Evolutionary conservation across 768 basidiomycete genomes (phyloP), one percentile per base, ranked within the genome.

Genomic region (Russula earlei): DNA sequence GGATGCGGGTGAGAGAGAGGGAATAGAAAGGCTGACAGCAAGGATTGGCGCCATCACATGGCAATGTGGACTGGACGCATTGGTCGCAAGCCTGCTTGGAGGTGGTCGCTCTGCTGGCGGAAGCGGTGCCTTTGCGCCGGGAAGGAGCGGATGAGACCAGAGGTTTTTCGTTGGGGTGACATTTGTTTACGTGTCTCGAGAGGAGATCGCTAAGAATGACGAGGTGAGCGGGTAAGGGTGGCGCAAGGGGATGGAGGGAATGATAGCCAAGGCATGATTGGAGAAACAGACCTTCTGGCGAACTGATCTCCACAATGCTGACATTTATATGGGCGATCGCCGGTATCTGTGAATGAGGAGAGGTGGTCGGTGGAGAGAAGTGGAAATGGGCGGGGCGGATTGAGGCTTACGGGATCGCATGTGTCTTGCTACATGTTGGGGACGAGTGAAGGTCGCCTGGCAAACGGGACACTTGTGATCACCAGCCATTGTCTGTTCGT

Each of bases 381-480:
- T 57, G 57, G 42, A 42, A 17, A 40, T 36, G 45, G 59, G 48
- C 52, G 51, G 57, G 51, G 47, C 58, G 52, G 19, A 42, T 44
- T 59, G 60, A 43, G 55, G 83, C 87, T 72, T 73, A 91, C 87
- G 89, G 63, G 87, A 90, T 69, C 89, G 82, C 88, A 91, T 91
- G 70, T 91, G 90, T 48, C 89, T 74, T 0, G 87, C 87, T 45
- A 92, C 90, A 80, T 92, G 89, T 65, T 91, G 89, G 27, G 89
- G 89, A 50, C 89, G 78, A 22, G 90, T 92, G 62, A 92, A 92
- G 0, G 88, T 90, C 0, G 90, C 85, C 60, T 85, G 80, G 68
- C 89, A 92, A 12, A 91, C 88, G 17, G 89, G 83, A 67, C 90
- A 91, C 69, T 85, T 86, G 77, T 88, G 85, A 71, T 88, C 86